phyloP scores from a whole-genome alignment of 2,329 filamentous ascomycete species.

The Aspergillus viridinutans region DNA sequence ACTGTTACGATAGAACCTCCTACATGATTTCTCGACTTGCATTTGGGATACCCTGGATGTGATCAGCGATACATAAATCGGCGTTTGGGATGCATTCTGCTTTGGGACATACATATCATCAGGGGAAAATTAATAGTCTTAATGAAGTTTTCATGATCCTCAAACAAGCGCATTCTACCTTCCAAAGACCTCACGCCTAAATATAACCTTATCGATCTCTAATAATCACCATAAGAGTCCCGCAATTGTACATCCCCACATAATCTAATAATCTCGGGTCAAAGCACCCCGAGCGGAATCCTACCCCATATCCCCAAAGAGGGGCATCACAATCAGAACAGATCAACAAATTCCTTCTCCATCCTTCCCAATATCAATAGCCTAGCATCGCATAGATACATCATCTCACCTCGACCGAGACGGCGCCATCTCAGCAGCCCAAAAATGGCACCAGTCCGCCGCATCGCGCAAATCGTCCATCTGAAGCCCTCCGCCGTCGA shows the following conservation, averaged over 20 bases:
- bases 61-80: background rate
- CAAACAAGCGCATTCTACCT: background rate
- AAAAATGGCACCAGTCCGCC: conserved; percentile 22
- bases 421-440: background rate
- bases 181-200: background rate
- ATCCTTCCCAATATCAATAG: background rate
- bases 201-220: background rate
- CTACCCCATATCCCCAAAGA: background rate
- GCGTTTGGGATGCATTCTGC: background rate
- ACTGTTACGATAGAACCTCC: background rate
- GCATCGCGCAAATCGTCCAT: conserved; percentile 69
- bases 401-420: background rate
- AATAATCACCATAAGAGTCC: background rate
- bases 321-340: background rate
- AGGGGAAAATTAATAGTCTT: background rate
- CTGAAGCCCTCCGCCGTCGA: conserved; percentile 63
- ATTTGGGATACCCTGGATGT: background rate
- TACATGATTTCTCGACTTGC: background rate
- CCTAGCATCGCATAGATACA: background rate
- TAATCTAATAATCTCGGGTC: background rate
- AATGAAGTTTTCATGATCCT: background rate
- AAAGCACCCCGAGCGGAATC: background rate
- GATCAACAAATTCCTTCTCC: background rate
- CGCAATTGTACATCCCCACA: background rate
- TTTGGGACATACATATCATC: background rate